Evolutionary conservation across 2,329 filamentous ascomycete species (phyloP), one percentile per base, ranked within the genome.

Genomic region (Diaporthe australafricana): DNA sequence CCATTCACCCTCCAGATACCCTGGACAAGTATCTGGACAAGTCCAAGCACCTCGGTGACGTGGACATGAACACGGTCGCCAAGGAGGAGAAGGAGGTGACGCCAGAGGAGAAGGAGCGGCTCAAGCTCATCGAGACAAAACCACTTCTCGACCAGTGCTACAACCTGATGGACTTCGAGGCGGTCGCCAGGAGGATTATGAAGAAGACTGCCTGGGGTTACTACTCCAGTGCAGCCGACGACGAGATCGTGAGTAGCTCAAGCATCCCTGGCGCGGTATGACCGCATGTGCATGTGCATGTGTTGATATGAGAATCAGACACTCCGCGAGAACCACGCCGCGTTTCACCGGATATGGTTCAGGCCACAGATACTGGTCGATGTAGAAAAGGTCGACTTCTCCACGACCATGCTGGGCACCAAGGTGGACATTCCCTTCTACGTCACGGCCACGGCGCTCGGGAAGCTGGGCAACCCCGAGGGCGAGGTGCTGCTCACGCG

Each of bases 311-410:
- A 22, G 20, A 55, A 11, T 0, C 76, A 97, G 93, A 98, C 96
- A 0, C 87, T 98, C 87, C 91, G 96, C 75, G 96, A 98, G 84
- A 99, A 99, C 84, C 96, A 98, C 84, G 90, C 89, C 56, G 96
- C 96, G 56, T 99, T 95, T 85, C 96, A 99, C 85, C 95, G 97
- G 81, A 97, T 98, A 83, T 91, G 96, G 96, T 98, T 99, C 86
- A 91, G 96, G 27, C 96, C 96, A 4, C 92, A 91, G 75, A 86
- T 99, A 70, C 91, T 99, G 70, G 90, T 97, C 68, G 92, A 99
- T 79, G 96, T 99, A 45, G 93, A 95, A 80, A 88, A 93, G 27
- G 89, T 99, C 73, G 94, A 98, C 81, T 91, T 93, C 80, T 91
- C 90, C 45, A 98, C 95, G 30, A 98, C 93, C 2, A 98, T 99